Conservation (phyloP, 202 grass and related monocot species). For the Cymbopogon flexuosus region DNA sequence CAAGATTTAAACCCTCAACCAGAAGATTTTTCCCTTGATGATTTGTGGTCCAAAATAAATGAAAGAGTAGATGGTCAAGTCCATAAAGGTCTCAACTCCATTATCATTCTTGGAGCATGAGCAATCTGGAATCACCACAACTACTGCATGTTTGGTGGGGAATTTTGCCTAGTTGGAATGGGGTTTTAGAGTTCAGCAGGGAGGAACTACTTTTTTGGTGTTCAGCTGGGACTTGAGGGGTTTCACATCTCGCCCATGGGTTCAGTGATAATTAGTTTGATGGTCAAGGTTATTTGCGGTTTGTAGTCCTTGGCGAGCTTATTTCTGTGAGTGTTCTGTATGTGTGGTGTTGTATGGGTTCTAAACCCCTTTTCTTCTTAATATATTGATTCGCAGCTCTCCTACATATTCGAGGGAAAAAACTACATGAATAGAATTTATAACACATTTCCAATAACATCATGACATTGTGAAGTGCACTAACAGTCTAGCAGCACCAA, state of each 20-base stretch:
- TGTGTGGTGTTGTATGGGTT: not conserved
- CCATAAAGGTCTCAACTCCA: not conserved
- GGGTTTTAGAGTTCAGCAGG: too few relatives aligned
- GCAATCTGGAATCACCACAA: too few relatives aligned
- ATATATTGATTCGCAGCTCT: not conserved
- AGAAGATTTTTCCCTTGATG: not conserved
- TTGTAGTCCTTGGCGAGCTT: not conserved
- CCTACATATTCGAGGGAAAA: not conserved
- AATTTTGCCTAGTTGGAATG: too few relatives aligned
- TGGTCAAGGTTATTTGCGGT: not conserved
- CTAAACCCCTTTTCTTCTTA: not conserved
- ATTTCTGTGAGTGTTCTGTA: not conserved
- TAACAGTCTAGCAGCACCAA: not conserved
- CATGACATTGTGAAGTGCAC: not conserved
- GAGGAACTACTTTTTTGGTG: too few relatives aligned
- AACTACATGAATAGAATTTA: slow-evolving; percentile 3
- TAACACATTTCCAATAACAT: not conserved
- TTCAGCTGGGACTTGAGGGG: too few relatives aligned
- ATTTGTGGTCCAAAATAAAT: not conserved
- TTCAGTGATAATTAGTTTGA: not conserved
- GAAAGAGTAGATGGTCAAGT: not conserved
- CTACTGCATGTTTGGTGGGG: too few relatives aligned
- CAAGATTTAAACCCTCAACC: not conserved
- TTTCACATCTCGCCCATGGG: not conserved
- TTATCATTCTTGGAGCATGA: not conserved